These are phyloP conservation scores for Amanita brunnescens DNA, from an alignment of 768 basidiomycete species.

Conservation along the genomic window DNA sequence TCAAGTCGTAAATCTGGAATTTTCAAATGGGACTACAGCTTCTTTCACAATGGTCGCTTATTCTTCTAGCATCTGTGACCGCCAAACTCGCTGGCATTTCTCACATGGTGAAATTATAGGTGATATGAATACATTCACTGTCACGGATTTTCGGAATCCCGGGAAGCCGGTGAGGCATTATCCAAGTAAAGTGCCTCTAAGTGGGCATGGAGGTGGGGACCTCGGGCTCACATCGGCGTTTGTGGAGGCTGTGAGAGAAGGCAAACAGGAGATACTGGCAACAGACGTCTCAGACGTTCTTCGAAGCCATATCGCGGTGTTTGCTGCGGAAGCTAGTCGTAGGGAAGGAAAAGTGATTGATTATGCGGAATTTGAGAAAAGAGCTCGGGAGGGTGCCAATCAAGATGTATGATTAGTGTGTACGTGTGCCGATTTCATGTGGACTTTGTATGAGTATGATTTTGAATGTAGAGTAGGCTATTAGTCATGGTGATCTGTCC, in stretches of 20 bases:
- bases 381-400: constrained; percentile 25
- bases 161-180: constrained; percentile 28
- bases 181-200: constrained; percentile 46
- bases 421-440: too few relatives aligned
- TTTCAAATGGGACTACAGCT: constrained; percentile 70
- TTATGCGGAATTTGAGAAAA: constrained; percentile 55
- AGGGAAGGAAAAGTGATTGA: constrained; percentile 62
- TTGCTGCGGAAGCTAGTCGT: constrained; percentile 79
- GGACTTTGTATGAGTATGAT: too few relatives aligned
- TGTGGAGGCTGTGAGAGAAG: constrained; percentile 61
- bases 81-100: constrained; percentile 82
- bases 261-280: constrained; percentile 55
- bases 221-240: constrained; percentile 67
- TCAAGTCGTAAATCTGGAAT: constrained; percentile 87
- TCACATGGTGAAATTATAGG: constrained; percentile 86
- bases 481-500: too few relatives aligned
- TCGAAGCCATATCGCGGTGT: constrained; percentile 75
- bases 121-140: constrained; percentile 68
- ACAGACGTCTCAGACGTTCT: constrained; percentile 63
- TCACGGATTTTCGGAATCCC: constrained; percentile 65
- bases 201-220: constrained; percentile 83
- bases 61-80: constrained; percentile 68
- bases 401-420: neutral
- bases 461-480: too few relatives aligned
- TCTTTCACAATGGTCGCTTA: constrained; percentile 89